Evolutionary conservation across 2,329 filamentous ascomycete species (phyloP), one percentile per base, ranked within the genome.

Genomic region (Fusarium sp.): DNA sequence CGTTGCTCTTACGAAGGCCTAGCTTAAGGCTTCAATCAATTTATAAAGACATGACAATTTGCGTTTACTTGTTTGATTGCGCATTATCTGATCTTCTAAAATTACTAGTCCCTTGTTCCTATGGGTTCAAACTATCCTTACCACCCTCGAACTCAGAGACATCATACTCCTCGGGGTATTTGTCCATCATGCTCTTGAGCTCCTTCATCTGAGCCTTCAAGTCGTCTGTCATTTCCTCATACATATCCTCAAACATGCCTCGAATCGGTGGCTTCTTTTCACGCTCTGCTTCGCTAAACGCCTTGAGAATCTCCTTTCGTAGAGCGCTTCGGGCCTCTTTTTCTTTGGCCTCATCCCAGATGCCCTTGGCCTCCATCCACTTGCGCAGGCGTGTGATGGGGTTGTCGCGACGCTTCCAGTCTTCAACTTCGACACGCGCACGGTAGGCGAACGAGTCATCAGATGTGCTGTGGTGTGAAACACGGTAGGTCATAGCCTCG

Each of bases 381-480:
- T 97, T 97, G 23, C 94, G 87, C 58, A 97, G 78, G 14, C 94
- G 86, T 4, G 92, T 93, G 52, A 97, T 91, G 3, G 94, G 94
- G 75, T 97, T 97, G 77, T 97, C 94, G 14, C 94, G 85, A 1
- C 93, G 86, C 80, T 97, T 97, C 94, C 94, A 97, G 78, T 97
- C 93, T 77, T 97, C 93, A 79, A 99, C 96, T 77, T 99, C 96
- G 1, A 98, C 90, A 26, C 91, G 89, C 3, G 94, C 94, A 11
- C 96, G 91, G 82, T 99, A 99, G 1, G 96, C 96, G 76, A 98
- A 99, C 26, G 92, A 96, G 81, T 99, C 96, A 77, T 99, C 96
- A 1, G 92, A 96, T 1, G 96, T 99, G 80, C 93, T 97, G 82
- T 99, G 96, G 78, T 99, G 94, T 9, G 93, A 95, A 44, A 98